Percentiles rank a stretch among this genome's conserved stretches.
Conservation (phyloP, 176 grass and related monocot genomes). For the Aegilops sharonensis region DNA sequence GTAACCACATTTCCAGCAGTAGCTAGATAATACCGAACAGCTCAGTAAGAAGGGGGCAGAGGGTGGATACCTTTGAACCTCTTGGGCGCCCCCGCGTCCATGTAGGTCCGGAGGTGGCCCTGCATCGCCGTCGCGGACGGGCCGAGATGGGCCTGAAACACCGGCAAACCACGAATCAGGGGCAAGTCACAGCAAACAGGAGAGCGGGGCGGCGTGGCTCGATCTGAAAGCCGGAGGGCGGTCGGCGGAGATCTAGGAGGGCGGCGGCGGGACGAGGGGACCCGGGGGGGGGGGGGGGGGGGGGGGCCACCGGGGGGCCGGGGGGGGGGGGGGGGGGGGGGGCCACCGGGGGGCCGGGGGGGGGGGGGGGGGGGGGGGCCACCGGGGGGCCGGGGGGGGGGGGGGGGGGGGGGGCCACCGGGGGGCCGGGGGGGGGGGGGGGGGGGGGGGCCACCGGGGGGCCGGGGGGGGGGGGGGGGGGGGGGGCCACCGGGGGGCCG, state of each 20-base stretch:
- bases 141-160: slow-evolving; percentile 51
- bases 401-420: no score
- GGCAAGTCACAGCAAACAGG: background rate
- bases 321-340: no score
- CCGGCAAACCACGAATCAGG: slow-evolving; percentile 8
- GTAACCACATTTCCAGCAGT: no score
- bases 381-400: no score
- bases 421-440: no score
- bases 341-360: no score
- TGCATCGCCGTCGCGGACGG: slow-evolving; percentile 60
- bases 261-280: background rate
- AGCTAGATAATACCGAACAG: background rate
- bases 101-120: slow-evolving; percentile 70
- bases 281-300: no score
- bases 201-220: background rate
- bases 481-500: no score
- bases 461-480: no score
- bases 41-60: background rate
- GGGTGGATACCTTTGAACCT: slow-evolving; percentile 63
- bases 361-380: no score
- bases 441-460: no score
- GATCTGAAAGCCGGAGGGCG: slow-evolving; percentile 11
- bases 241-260: slow-evolving; percentile 27
- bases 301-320: no score
- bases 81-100: slow-evolving; percentile 44